phyloP scores from a whole-genome alignment of 768 basidiomycete genomes.

The Serendipita indica region DNA sequence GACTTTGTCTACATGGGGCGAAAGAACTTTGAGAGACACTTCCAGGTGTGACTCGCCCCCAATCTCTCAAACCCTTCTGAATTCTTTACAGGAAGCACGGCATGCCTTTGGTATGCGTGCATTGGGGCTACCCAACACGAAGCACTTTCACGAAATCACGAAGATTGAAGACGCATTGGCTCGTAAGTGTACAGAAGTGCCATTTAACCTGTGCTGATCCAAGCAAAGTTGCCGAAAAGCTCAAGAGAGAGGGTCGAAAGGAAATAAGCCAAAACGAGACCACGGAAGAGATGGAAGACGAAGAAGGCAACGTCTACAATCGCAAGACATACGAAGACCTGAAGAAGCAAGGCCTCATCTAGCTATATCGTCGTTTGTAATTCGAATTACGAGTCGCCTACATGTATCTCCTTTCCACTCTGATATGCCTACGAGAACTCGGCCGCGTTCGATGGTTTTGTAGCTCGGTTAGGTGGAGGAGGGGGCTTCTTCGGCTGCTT shows the following conservation, averaged over 20 bases:
- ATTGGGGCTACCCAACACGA: slow-evolving; percentile 91
- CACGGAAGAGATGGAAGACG: slow-evolving; percentile 96
- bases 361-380: slow-evolving; percentile 1
- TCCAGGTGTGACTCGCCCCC: slow-evolving; percentile 44
- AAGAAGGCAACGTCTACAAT: slow-evolving; percentile 97
- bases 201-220: not conserved
- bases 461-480: slow-evolving; percentile 17
- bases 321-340: slow-evolving; percentile 95
- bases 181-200: slow-evolving; percentile 52
- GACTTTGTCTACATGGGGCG: slow-evolving; percentile 95
- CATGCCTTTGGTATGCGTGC: slow-evolving; percentile 99
- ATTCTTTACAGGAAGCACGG: slow-evolving; percentile 55
- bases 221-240: slow-evolving; percentile 94
- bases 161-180: slow-evolving; percentile 92
- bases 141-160: slow-evolving; percentile 98
- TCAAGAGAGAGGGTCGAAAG: slow-evolving; percentile 91
- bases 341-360: slow-evolving; percentile 85
- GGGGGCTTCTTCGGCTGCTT: slow-evolving; percentile 17
- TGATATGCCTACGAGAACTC: not conserved
- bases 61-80: slow-evolving; percentile 15
- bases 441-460: slow-evolving; percentile 4
- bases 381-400: not conserved
- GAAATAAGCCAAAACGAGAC: slow-evolving; percentile 89
- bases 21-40: slow-evolving; percentile 94
- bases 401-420: not conserved